Conservation (phyloP, 768 basidiomycete genomes). For the Baorangia bicolor region DNA sequence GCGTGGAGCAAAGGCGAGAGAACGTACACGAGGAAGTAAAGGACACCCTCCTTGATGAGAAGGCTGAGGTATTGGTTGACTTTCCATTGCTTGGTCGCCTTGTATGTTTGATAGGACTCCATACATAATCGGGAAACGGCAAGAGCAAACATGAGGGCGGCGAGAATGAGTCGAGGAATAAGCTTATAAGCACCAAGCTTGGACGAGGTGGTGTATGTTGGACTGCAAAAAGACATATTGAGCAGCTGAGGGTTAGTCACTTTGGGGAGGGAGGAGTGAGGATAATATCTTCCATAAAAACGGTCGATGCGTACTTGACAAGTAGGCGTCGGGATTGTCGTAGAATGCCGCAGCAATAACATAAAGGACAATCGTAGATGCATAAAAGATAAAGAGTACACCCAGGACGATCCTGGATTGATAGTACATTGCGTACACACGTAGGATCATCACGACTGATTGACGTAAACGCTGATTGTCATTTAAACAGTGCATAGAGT, state of each 20-base stretch:
- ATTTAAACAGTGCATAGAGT: not conserved
- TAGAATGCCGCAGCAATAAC: not conserved
- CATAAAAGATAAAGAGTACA: conserved; percentile 16
- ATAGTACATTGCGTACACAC: conserved; percentile 26
- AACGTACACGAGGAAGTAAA: conserved; percentile 23
- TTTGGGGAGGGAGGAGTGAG: conserved; percentile 1
- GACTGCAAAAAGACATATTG: conserved; percentile 16
- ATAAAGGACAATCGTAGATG: not conserved
- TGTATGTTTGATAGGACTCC: conserved; percentile 13
- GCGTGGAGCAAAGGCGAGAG: too few species aligned
- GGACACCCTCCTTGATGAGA: conserved; percentile 11
- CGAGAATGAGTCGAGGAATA: conserved; percentile 13
- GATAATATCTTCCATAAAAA: not conserved
- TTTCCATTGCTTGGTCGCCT: conserved; percentile 5
- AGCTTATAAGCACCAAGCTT: conserved; percentile 9
- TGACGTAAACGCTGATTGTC: not conserved
- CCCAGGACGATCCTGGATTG: conserved; percentile 12
- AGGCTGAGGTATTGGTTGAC: conserved; percentile 15
- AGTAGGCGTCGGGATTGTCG: conserved; percentile 4
- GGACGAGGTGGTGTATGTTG: not conserved
- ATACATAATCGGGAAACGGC: not conserved
- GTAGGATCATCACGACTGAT: conserved; percentile 25
- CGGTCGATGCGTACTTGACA: conserved; percentile 7
- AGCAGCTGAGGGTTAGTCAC: conserved; percentile 11
- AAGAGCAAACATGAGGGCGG: conserved; percentile 11